Percentiles rank a stretch among this genome's conserved stretches.
These are phyloP conservation scores for Ganoderma resinaceum DNA, from an alignment of 1,284 basidiomycete genomes.

Conservation along the genomic window DNA sequence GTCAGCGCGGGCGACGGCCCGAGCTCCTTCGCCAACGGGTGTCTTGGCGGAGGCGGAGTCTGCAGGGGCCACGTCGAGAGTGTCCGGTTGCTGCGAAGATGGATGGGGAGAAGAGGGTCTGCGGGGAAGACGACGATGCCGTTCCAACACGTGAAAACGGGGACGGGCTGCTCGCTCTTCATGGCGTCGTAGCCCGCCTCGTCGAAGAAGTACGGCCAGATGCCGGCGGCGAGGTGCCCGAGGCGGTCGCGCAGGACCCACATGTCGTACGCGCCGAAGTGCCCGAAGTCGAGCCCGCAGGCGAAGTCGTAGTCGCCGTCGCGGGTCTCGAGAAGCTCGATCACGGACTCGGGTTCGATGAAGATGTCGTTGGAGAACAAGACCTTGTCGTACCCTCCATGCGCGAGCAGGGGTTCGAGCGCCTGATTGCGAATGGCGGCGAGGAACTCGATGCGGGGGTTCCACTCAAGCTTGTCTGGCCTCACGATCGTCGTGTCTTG, in stretches of 20 bases:
- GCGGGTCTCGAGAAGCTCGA: conserved; percentile 55
- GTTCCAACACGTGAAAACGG: conserved; percentile 67
- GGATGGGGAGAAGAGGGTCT: conserved; percentile 50
- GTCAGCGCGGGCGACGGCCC: conserved; percentile 42
- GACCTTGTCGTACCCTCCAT: conserved; percentile 50
- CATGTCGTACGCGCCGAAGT: conserved; percentile 53
- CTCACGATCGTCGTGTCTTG: conserved; percentile 40
- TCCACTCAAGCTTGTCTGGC: conserved; percentile 44
- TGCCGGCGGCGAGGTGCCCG: conserved; percentile 47
- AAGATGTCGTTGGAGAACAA: conserved; percentile 60
- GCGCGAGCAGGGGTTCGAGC: conserved; percentile 49
- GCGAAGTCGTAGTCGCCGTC: conserved; percentile 59
- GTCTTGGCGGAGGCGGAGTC: conserved; percentile 19
- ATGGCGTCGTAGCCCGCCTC: conserved; percentile 42
- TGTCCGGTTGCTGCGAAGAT: conserved; percentile 40
- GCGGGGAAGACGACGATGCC: conserved; percentile 59
- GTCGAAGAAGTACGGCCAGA: conserved; percentile 63
- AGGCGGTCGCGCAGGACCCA: conserved; percentile 54
- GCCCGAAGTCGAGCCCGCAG: conserved; percentile 59
- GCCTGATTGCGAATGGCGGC: conserved; percentile 53
- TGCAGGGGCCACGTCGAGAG: conserved; percentile 41
- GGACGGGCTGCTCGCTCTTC: conserved; percentile 49
- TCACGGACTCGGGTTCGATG: conserved; percentile 51
- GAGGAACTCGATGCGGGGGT: conserved; percentile 52
- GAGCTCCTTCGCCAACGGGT: conserved; percentile 38